Evolutionary conservation across 345 rosid genomes (phyloP).

Genomic region (Boechera stricta): DNA sequence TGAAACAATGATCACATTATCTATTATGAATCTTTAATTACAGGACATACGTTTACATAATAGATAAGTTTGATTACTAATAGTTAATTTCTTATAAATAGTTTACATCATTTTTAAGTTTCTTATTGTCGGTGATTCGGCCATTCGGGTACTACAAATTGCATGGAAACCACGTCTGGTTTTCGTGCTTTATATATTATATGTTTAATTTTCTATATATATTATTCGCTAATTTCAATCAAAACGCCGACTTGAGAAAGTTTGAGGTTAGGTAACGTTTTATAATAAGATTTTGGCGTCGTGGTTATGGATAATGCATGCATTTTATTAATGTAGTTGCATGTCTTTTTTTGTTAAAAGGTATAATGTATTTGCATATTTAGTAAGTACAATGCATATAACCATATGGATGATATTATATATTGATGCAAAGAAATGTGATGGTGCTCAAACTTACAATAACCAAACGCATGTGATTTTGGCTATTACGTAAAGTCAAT

Average conservation of each 20-base stretch:
- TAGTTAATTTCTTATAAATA: neutral
- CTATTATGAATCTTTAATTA: neutral
- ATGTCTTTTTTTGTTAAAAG: constrained; percentile 1
- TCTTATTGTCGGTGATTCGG: neutral
- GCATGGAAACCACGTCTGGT: constrained; percentile 39
- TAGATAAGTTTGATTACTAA: too few species aligned
- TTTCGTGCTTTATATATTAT: constrained; percentile 16
- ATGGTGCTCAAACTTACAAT: constrained; percentile 7
- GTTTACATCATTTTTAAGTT: constrained; percentile 20
- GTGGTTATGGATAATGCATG: constrained; percentile 39
- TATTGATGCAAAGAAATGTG: neutral
- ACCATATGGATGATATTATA: neutral
- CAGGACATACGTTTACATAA: neutral
- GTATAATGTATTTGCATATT: constrained; percentile 19
- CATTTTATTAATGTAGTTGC: constrained; percentile 27
- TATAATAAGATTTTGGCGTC: constrained; percentile 18
- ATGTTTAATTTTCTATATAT: neutral
- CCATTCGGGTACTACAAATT: constrained; percentile 26
- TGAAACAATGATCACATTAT: neutral
- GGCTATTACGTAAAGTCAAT: constrained; percentile 1
- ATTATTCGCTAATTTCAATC: neutral
- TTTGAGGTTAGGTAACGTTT: constrained; percentile 30
- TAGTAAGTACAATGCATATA: constrained; percentile 34
- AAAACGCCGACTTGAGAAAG: constrained; percentile 21
- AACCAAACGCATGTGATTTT: constrained; percentile 18